These are phyloP conservation scores for Daldinia concentrica DNA, from an alignment of 495 filamentous ascomycete species.

Conservation along the genomic window DNA sequence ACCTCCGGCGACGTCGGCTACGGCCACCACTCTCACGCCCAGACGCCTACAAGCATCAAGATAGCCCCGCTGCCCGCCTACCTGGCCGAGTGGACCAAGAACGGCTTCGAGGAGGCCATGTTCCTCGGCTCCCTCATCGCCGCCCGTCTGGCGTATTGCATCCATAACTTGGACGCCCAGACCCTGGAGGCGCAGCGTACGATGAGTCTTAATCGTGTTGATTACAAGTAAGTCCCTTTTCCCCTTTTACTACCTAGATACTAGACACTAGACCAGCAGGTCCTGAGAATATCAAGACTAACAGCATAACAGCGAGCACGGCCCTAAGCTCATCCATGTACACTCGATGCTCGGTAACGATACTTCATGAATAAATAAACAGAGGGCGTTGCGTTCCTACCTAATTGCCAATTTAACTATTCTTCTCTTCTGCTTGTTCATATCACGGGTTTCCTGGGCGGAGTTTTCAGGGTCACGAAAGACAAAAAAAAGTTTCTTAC, in stretches of 20 bases:
- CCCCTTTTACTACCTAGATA: neutral
- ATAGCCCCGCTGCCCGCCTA: constrained; percentile 82
- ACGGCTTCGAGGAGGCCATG: constrained; percentile 76
- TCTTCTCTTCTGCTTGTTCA: neutral
- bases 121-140: constrained; percentile 85
- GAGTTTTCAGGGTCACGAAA: constrained; percentile 29
- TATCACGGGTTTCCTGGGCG: neutral
- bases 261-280: neutral
- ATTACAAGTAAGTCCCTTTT: constrained; percentile 57
- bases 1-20: constrained; percentile 47
- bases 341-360: constrained; percentile 53
- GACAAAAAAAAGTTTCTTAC: constrained; percentile 33
- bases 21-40: constrained; percentile 77
- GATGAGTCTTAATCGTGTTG: constrained; percentile 58
- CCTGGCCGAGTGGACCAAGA: constrained; percentile 92
- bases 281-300: constrained; percentile 30
- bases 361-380: constrained; percentile 6
- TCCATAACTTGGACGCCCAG: constrained; percentile 57
- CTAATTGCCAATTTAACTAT: neutral
- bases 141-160: constrained; percentile 74
- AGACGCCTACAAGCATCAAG: constrained; percentile 90
- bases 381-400: neutral
- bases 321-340: constrained; percentile 53
- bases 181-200: constrained; percentile 51
- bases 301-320: constrained; percentile 49